Percentiles rank a stretch among this genome's conserved stretches.
These are phyloP conservation scores for Pilatotrama ljubarskyi DNA, from an alignment of 768 basidiomycete genomes.

Conservation along the genomic window DNA sequence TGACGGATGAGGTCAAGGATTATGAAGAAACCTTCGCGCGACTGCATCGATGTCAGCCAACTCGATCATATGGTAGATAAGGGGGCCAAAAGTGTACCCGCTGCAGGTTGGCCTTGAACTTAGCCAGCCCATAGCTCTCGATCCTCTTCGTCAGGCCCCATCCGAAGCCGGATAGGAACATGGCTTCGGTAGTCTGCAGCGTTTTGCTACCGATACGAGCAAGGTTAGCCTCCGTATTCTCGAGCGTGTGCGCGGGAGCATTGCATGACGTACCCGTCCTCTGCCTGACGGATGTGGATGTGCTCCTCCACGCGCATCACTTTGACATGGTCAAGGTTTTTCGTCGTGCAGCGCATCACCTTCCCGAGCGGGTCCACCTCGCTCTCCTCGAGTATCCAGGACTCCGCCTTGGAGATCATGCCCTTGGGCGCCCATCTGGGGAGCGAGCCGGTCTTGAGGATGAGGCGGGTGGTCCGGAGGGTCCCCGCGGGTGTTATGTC, in stretches of 20 bases:
- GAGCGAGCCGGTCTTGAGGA: conserved; percentile 88
- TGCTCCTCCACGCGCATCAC: conserved; percentile 91
- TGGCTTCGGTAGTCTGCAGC: conserved; percentile 81
- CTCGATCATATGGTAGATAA: conserved; percentile 11
- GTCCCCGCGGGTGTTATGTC: conserved; percentile 69
- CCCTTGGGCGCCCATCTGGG: conserved; percentile 90
- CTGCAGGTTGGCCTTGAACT: conserved; percentile 87
- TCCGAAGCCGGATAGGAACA: conserved; percentile 86
- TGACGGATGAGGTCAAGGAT: conserved; percentile 79
- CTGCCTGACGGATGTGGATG: conserved; percentile 65
- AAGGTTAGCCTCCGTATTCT: not conserved
- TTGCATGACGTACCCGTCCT: conserved; percentile 58
- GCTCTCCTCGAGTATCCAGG: conserved; percentile 94
- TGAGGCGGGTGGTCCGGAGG: conserved; percentile 84
- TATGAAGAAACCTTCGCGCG: conserved; percentile 84
- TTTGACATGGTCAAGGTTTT: conserved; percentile 92
- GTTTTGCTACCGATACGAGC: conserved; percentile 57
- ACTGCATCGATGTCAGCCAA: conserved; percentile 44
- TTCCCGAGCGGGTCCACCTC: conserved; percentile 86
- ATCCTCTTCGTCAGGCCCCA: conserved; percentile 88
- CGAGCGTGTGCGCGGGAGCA: not conserved
- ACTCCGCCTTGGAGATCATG: conserved; percentile 81
- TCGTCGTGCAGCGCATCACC: conserved; percentile 75
- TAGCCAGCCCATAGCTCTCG: conserved; percentile 80
- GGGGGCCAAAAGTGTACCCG: conserved; percentile 47